Conservation (phyloP, 176 grass and related monocot genomes). For the Lolium rigidum region DNA sequence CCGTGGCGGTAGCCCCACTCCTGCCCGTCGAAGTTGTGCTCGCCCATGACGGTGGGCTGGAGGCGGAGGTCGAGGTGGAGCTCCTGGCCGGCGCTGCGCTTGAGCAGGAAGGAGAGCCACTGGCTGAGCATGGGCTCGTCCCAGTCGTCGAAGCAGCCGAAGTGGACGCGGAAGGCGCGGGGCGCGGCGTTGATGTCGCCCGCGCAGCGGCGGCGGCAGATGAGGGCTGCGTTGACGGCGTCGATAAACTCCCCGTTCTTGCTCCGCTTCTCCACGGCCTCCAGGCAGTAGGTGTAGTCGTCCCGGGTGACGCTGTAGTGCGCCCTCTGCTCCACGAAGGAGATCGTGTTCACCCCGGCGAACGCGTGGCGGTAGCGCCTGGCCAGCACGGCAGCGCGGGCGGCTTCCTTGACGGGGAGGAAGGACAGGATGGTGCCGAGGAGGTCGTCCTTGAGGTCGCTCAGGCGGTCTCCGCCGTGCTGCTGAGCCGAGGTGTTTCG, state of each 20-base stretch:
- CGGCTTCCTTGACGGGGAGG: background rate
- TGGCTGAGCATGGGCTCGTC: background rate
- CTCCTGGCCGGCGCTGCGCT: background rate
- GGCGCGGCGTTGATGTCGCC: background rate
- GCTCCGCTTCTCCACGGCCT: background rate
- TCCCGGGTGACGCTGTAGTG: background rate
- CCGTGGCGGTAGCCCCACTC: background rate
- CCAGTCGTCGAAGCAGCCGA: background rate
- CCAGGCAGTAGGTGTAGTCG: background rate
- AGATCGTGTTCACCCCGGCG: background rate
- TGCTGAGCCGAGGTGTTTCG: background rate
- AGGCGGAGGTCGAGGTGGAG: background rate
- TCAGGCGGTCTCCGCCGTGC: background rate
- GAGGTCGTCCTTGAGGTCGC: background rate
- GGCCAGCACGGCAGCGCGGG: background rate
- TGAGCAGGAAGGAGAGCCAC: background rate
- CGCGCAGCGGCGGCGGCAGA: slow-evolving; percentile 4
- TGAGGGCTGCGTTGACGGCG: background rate
- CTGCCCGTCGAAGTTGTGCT: background rate
- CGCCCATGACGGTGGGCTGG: background rate
- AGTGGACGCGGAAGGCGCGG: background rate
- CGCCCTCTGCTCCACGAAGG: background rate
- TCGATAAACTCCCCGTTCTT: background rate
- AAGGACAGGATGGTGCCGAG: background rate
- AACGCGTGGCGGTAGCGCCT: background rate